Conservation (phyloP, 257 asterid species). For the Solanum piurae region DNA sequence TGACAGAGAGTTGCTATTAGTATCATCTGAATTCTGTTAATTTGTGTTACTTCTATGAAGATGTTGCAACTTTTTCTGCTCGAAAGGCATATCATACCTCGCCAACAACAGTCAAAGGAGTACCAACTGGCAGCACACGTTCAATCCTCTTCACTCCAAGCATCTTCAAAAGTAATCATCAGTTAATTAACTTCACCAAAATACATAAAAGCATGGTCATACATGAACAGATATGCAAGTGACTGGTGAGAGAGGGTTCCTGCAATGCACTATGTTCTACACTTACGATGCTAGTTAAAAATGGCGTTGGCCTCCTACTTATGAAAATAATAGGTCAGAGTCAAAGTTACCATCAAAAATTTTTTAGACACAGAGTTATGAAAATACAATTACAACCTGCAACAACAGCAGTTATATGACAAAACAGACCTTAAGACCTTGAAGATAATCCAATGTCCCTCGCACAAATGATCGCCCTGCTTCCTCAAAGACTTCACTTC, state of each 20-base stretch:
- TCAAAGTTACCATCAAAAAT: neutral
- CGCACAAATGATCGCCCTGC: constrained; percentile 91
- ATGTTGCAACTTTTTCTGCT: neutral
- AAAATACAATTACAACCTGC: neutral
- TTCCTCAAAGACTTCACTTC: constrained; percentile 95
- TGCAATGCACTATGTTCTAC: neutral
- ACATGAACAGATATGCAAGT: neutral
- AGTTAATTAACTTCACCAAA: constrained; percentile 2
- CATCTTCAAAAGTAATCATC: constrained; percentile 46
- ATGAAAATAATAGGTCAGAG: neutral
- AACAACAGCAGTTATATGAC: neutral
- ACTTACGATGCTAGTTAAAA: neutral
- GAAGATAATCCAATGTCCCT: constrained; percentile 93
- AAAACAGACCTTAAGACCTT: constrained; percentile 80
- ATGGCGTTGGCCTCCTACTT: neutral
- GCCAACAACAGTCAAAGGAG: constrained; percentile 93
- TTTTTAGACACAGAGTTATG: neutral
- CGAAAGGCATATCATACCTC: constrained; percentile 53
- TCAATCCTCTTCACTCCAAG: constrained; percentile 97
- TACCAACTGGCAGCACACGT: constrained; percentile 94
- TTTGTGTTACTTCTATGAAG: neutral
- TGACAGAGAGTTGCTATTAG: neutral
- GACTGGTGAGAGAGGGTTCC: neutral
- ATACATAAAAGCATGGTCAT: neutral
- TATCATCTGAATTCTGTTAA: neutral